Percentiles rank a stretch among this genome's conserved stretches.
These are phyloP conservation scores for Salvia hispanica DNA, from an alignment of 257 asterid genomes.

Conservation along the genomic window DNA sequence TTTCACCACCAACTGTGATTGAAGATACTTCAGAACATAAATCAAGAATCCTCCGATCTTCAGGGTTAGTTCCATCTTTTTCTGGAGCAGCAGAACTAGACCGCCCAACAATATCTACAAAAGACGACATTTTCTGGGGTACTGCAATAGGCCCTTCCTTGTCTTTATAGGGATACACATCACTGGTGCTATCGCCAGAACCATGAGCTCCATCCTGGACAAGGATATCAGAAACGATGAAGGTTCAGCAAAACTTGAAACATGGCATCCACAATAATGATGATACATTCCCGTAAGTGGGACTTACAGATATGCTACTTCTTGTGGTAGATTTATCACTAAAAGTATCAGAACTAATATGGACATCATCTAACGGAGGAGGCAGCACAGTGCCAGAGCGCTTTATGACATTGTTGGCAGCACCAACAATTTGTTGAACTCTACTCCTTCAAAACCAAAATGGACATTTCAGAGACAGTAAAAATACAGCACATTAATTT, in stretches of 20 bases:
- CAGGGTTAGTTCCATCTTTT: conserved; percentile 49
- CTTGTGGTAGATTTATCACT: conserved; percentile 47
- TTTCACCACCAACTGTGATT: conserved; percentile 32
- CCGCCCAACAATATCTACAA: conserved; percentile 88
- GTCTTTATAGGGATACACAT: conserved; percentile 43
- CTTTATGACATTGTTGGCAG: conserved; percentile 48
- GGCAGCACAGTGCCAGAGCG: conserved; percentile 80
- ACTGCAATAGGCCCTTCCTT: conserved; percentile 50
- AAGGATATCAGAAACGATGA: conserved; percentile 24
- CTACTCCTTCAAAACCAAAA: conserved; percentile 59
- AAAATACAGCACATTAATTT: not conserved
- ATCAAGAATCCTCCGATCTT: conserved; percentile 36
- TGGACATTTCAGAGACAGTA: conserved; percentile 28
- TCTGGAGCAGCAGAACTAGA: conserved; percentile 53
- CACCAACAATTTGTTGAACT: conserved; percentile 90
- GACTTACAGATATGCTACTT: conserved; percentile 60
- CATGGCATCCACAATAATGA: conserved; percentile 10
- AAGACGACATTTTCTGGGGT: conserved; percentile 58
- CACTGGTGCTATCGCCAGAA: conserved; percentile 40
- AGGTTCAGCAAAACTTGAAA: conserved; percentile 21
- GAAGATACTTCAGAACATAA: conserved; percentile 41
- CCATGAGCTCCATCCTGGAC: conserved; percentile 52
- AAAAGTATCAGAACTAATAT: conserved; percentile 40
- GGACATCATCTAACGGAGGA: conserved; percentile 58
- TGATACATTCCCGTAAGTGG: conserved; percentile 1